phyloP scores from a whole-genome alignment of 2,329 filamentous ascomycete species.

The Xenoacremonium recifei region DNA sequence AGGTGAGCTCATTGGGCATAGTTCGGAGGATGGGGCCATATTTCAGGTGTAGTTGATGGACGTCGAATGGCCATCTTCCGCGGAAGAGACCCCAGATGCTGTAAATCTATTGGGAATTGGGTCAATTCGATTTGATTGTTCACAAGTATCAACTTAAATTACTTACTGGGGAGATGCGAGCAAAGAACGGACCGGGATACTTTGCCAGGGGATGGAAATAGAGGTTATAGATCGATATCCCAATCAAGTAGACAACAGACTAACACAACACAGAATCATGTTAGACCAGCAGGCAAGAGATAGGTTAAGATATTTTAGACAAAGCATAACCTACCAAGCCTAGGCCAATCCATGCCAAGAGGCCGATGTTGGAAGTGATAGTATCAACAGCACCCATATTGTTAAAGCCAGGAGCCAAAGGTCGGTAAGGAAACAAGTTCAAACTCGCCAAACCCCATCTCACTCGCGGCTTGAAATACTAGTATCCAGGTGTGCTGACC shows the following conservation, averaged over 20 bases:
- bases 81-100: constrained; percentile 22
- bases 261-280: constrained; percentile 3
- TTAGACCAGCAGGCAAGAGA: neutral
- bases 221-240: constrained; percentile 23
- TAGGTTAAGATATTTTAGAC: neutral
- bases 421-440: constrained; percentile 1
- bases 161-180: constrained; percentile 14
- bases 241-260: constrained; percentile 11
- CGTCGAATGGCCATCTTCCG: constrained; percentile 15
- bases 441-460: neutral
- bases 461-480: constrained; percentile 11
- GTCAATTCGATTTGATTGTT: neutral
- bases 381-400: constrained; percentile 10
- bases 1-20: constrained; percentile 39
- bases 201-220: constrained; percentile 30
- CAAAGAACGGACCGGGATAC: constrained; percentile 23
- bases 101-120: constrained; percentile 10
- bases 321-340: constrained; percentile 3
- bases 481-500: constrained; percentile 16
- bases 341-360: constrained; percentile 3
- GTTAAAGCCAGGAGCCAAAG: neutral
- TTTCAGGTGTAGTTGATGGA: constrained; percentile 23
- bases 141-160: neutral
- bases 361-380: constrained; percentile 7
- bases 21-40: constrained; percentile 39